Percentiles rank a stretch among this genome's conserved stretches.
phyloP scores from a whole-genome alignment of 495 filamentous ascomycete species.

The Hamigera avellanea region DNA sequence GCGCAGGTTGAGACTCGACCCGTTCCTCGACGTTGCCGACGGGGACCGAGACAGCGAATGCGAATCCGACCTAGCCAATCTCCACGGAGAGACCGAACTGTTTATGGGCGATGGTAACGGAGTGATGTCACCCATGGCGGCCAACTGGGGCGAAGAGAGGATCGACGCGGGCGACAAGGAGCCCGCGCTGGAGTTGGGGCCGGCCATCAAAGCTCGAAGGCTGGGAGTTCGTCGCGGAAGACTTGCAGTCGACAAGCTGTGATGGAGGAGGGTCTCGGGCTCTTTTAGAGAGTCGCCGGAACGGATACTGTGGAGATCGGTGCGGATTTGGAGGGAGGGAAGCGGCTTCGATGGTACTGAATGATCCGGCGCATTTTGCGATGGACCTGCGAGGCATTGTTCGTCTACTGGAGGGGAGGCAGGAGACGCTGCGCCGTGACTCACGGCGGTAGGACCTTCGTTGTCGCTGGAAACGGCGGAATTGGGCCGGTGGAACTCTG shows the following conservation, averaged over 20 bases:
- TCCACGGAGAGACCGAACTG: slow-evolving; percentile 57
- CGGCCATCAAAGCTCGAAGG: slow-evolving; percentile 32
- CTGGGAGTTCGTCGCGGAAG: slow-evolving; percentile 38
- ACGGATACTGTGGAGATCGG: slow-evolving; percentile 19
- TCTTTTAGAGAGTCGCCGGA: slow-evolving; percentile 21
- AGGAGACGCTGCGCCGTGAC: slow-evolving; percentile 5
- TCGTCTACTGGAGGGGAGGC: background rate
- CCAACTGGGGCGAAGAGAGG: slow-evolving; percentile 59
- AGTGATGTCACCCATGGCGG: slow-evolving; percentile 81
- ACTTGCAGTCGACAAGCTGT: slow-evolving; percentile 33
- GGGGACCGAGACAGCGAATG: slow-evolving; percentile 33
- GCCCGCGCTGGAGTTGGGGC: slow-evolving; percentile 29
- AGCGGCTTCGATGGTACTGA: slow-evolving; percentile 9
- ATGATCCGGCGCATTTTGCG: slow-evolving; percentile 5
- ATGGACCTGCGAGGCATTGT: background rate
- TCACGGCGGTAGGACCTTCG: slow-evolving; percentile 6
- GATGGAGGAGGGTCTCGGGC: slow-evolving; percentile 20
- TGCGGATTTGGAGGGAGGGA: slow-evolving; percentile 31
- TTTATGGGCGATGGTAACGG: slow-evolving; percentile 84
- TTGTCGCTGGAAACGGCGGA: slow-evolving; percentile 10
- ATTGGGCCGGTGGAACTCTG: slow-evolving; percentile 11
- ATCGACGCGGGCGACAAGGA: slow-evolving; percentile 50
- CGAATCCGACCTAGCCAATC: slow-evolving; percentile 29
- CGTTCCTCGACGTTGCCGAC: slow-evolving; percentile 24
- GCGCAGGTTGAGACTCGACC: slow-evolving; percentile 24